Percentiles rank a stretch among this genome's conserved stretches.
Evolutionary conservation across 169 alveolate species (phyloP).

Genomic region (Fabrea salina): DNA sequence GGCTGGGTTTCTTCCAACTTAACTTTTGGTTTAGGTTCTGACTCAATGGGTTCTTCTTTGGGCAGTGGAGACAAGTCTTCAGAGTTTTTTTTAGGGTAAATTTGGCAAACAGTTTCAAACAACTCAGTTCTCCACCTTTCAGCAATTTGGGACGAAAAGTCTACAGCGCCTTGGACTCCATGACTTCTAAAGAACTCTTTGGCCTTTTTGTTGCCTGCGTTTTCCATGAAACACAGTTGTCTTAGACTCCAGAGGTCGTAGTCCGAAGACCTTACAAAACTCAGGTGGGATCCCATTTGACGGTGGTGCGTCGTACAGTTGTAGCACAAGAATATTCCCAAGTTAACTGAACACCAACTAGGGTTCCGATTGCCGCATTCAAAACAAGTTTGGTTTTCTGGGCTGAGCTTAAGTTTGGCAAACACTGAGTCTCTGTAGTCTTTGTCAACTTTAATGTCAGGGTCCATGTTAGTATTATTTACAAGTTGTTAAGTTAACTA

Average conservation of each 20-base stretch:
- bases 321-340: constrained; percentile 27
- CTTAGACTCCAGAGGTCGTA: constrained; percentile 16
- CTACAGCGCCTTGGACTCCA: constrained; percentile 19
- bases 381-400: constrained; percentile 23
- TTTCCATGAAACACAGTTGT: constrained; percentile 1
- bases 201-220: constrained; percentile 29
- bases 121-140: constrained; percentile 34
- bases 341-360: constrained; percentile 23
- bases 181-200: constrained; percentile 9
- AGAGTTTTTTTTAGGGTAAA: neutral
- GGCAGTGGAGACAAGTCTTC: neutral
- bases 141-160: constrained; percentile 21
- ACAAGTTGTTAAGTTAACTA: too few relatives aligned
- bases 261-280: constrained; percentile 31
- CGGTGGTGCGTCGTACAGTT: constrained; percentile 25
- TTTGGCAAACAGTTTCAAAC: neutral
- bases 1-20: neutral
- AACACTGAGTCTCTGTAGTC: constrained; percentile 23
- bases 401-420: neutral
- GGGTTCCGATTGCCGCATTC: constrained; percentile 11
- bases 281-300: constrained; percentile 7
- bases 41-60: neutral
- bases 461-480: constrained; percentile 32
- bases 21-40: neutral
- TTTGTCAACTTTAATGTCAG: neutral